Evolutionary conservation across 768 basidiomycete genomes (phyloP).

Genomic region (Boletus huronensis): DNA sequence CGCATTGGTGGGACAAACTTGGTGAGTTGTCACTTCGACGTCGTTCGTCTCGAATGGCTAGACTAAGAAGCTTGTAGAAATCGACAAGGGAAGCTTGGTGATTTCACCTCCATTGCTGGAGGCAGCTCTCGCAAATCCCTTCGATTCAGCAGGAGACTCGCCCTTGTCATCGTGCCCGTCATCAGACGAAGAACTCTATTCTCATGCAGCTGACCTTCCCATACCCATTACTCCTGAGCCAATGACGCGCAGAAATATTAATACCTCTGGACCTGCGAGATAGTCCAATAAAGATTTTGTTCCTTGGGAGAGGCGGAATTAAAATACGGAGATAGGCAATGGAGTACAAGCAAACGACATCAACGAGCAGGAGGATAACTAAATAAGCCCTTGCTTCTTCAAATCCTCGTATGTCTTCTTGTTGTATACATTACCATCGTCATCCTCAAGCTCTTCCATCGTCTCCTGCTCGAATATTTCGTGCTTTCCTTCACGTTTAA

Average conservation of each 20-base stretch:
- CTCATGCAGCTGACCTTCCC: slow-evolving; percentile 66
- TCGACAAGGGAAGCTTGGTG: slow-evolving; percentile 14
- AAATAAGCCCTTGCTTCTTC: slow-evolving; percentile 92
- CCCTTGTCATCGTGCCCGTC: slow-evolving; percentile 73
- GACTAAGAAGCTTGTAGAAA: slow-evolving; percentile 11
- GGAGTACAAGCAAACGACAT: slow-evolving; percentile 2
- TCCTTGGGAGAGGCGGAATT: background rate
- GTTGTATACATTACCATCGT: slow-evolving; percentile 98
- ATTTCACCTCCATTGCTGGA: slow-evolving; percentile 41
- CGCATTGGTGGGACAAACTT: slow-evolving; percentile 75
- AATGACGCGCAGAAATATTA: slow-evolving; percentile 2
- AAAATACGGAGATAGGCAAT: background rate
- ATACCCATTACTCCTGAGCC: slow-evolving; percentile 53
- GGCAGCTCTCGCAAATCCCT: slow-evolving; percentile 57
- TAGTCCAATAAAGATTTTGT: slow-evolving; percentile 1
- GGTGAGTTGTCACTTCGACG: slow-evolving; percentile 39
- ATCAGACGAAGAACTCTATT: slow-evolving; percentile 82
- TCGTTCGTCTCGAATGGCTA: background rate
- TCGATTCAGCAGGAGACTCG: slow-evolving; percentile 65
- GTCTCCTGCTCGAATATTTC: slow-evolving; percentile 92
- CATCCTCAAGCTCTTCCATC: slow-evolving; percentile 97
- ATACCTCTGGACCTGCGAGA: slow-evolving; percentile 6
- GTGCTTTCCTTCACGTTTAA: slow-evolving; percentile 94
- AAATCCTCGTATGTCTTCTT: slow-evolving; percentile 97
- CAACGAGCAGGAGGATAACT: slow-evolving; percentile 6